Evolutionary conservation across 179 eudicot genomes (phyloP).

Genomic region (Pouteria campechiana): DNA sequence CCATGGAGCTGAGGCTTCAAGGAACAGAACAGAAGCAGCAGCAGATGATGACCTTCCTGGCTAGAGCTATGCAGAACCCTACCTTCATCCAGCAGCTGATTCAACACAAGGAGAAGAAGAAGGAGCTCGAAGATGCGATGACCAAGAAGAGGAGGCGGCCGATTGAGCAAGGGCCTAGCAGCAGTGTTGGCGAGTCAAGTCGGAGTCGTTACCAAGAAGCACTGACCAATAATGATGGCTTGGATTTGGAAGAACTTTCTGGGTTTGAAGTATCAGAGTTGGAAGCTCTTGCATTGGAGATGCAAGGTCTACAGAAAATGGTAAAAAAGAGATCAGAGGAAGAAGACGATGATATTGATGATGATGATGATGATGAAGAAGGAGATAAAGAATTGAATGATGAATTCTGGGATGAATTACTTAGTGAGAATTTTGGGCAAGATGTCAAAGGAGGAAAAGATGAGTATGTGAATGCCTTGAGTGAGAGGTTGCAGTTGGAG

Average conservation of each 20-base stretch:
- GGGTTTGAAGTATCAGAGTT: slow-evolving; percentile 14
- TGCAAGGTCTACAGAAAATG: slow-evolving; percentile 8
- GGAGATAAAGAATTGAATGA: slow-evolving; percentile 13
- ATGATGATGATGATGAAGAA: not conserved
- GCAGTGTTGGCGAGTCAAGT: not conserved
- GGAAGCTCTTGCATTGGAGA: slow-evolving; percentile 20
- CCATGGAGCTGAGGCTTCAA: slow-evolving; percentile 31
- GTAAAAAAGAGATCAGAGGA: slow-evolving; percentile 2
- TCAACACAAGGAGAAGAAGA: slow-evolving; percentile 18
- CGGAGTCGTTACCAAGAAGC: not conserved
- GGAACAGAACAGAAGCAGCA: slow-evolving; percentile 37
- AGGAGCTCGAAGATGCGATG: slow-evolving; percentile 28
- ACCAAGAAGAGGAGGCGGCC: slow-evolving; percentile 27
- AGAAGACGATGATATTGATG: slow-evolving; percentile 1
- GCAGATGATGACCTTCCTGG: slow-evolving; percentile 44
- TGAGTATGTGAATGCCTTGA: too few species aligned
- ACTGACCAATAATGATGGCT: slow-evolving; percentile 11
- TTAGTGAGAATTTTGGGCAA: slow-evolving; percentile 16
- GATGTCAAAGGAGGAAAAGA: not conserved
- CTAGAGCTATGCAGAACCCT: slow-evolving; percentile 36
- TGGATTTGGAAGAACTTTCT: slow-evolving; percentile 14
- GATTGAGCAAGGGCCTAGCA: slow-evolving; percentile 22
- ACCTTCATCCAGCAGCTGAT: slow-evolving; percentile 23
- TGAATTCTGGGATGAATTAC: slow-evolving; percentile 34
- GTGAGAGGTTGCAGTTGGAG: too few species aligned